Base-by-base conservation (phyloP, 2,329 filamentous ascomycete species). In the Diaporthe velutina region DNA sequence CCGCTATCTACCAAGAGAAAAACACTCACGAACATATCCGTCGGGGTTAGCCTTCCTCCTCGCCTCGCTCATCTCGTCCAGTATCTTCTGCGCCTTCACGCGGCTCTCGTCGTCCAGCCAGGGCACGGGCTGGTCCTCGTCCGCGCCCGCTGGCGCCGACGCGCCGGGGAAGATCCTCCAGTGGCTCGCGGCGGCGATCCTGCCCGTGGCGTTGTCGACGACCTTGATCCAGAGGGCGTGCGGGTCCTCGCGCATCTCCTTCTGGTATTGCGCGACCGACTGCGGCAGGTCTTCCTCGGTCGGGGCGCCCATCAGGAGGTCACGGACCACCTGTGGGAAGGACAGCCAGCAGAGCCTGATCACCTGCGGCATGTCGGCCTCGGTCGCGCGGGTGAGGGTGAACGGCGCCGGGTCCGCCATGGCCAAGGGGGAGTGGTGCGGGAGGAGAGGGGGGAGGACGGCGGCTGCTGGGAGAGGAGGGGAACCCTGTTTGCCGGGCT, bases 151-250 rank as follows among this genome's bases (percentile, higher is more conserved):
- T 4, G 70, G 70, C n/a, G 79, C 79, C 10, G 77, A 73, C 8
- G 73, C 77, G 22, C 80, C 79, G 3, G 78, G 75, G 78, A 81
- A 83, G 12, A 85, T 77, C 67, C 81, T 82, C 80, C 83, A 85
- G 78, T 81, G 75, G 64, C 77, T 81, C 45, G 80, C 77, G 73
- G 84, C 85, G n/a, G 81, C 80, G 48, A 85, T 72, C 70, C 80
- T 81, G 68, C 78, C 78, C 5, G 22, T 80, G 78, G 79, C 79
- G 4, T 79, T 78, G 75, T 85, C 84, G 40, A 84, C 78, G 17
- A 83, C 81, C 75, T 85, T 84, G 73, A 81, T 76, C 82, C 83
- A 84, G 52, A 79, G 77, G 68, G 81, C 81, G 30, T 81, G 79
- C 35, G 79, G 76, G 57, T 83, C 77, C 12, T 75, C 76, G 17